These are phyloP conservation scores for Arthrinium puccinioides DNA, from an alignment of 2,329 filamentous ascomycete species.

Conservation along the genomic window DNA sequence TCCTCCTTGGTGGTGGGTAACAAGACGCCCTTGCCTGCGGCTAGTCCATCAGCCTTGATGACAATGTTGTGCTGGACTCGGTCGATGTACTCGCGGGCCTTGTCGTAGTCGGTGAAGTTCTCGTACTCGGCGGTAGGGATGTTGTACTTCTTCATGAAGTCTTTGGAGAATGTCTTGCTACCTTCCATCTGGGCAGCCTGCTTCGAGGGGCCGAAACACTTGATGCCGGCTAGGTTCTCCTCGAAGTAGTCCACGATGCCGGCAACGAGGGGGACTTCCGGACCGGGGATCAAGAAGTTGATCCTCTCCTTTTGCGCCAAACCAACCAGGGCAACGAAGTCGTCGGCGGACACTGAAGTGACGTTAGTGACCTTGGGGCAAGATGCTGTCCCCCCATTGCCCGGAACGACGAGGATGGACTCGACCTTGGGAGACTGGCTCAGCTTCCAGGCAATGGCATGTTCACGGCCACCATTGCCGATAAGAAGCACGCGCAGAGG, in stretches of 20 bases:
- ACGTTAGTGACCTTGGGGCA: constrained; percentile 70
- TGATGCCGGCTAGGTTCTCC: constrained; percentile 52
- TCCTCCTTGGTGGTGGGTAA: constrained; percentile 77
- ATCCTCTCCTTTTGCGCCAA: constrained; percentile 68
- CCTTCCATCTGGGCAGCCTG: constrained; percentile 87
- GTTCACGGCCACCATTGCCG: constrained; percentile 90
- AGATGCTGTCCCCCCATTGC: constrained; percentile 79
- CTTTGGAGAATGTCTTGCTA: constrained; percentile 94
- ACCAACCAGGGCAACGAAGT: constrained; percentile 70
- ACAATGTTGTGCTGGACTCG: constrained; percentile 67
- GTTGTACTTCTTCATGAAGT: constrained; percentile 87
- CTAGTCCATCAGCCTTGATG: constrained; percentile 88
- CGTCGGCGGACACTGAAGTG: constrained; percentile 58
- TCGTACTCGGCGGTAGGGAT: constrained; percentile 89
- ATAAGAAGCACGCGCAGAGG: constrained; percentile 71
- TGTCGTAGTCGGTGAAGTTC: constrained; percentile 75
- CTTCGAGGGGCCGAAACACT: constrained; percentile 79
- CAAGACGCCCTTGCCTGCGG: constrained; percentile 92
- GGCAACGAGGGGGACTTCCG: constrained; percentile 88
- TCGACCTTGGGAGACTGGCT: constrained; percentile 73
- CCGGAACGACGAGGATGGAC: constrained; percentile 63
- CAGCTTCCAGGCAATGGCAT: constrained; percentile 91
- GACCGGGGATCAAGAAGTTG: constrained; percentile 82
- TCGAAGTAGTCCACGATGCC: constrained; percentile 83
- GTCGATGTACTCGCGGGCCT: constrained; percentile 69